Evolutionary conservation across 805 yeast genomes (phyloP), one percentile per base, ranked within the genome.

Genomic region (Cyberlindnera mycetangii): DNA sequence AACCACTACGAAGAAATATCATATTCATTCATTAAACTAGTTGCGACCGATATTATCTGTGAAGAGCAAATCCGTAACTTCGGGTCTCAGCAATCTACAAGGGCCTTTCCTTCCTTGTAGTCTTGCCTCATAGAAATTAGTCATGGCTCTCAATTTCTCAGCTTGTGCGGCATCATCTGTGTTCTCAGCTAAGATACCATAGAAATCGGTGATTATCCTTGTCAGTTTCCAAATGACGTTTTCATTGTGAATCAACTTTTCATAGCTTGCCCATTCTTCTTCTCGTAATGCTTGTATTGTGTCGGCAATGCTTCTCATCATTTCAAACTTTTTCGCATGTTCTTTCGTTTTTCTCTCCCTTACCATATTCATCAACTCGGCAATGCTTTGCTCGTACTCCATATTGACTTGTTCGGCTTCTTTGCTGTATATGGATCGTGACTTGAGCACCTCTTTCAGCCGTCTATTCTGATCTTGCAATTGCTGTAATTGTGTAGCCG

Each of bases 321-420:
- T 31, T 10, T 39, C 39, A 8, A 44, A 40, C 17, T 42, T 41
- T 8, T 20, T 20, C 10, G 10, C 14, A 15, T 52, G 49, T 2
- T 39, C 32, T 3, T 33, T 17, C 9, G 20, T 31, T 30, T 49
- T 55, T 15, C 32, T 41, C 3, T 41, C 34, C 10, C 49, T 41
- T 2, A 49, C 21, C 20, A 42, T 8, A 3, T 33, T 32, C 35
- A 55, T 39, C 17, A 55, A 10, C 0, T 15, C 7, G 19, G 45
- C 45, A 5, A 56, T 49, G 5, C 34, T 21, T 0, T 24, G 15
- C 25, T 55, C 59, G 25, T 51, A 57, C 11, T 52, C 55, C 3
- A 14, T 6, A 17, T 51, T 54, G 4, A 51, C 39, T 1, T 14
- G 7, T 19, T 36, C 33, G 9, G 48, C 36, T n/a, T 50, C 48